phyloP scores from a whole-genome alignment of 2,329 filamentous ascomycete species.

The Neopestalotiopsis sp. region DNA sequence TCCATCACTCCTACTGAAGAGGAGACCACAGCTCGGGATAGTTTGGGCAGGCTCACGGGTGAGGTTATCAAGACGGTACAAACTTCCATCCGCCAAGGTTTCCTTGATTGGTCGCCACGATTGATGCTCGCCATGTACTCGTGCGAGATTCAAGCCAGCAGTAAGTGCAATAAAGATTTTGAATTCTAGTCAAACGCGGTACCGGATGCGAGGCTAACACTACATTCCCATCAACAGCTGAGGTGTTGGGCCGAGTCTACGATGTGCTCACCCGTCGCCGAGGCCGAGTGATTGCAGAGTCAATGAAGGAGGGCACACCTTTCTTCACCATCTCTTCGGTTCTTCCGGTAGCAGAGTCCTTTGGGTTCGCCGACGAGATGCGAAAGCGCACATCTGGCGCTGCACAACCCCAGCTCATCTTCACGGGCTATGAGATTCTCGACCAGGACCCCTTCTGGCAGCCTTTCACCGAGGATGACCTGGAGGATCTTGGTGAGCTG shows the following conservation, averaged over 20 bases:
- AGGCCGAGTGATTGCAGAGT: slow-evolving; percentile 86
- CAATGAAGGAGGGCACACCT: slow-evolving; percentile 91
- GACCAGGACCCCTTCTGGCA: slow-evolving; percentile 99
- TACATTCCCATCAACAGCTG: slow-evolving; percentile 56
- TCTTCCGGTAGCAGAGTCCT: slow-evolving; percentile 91
- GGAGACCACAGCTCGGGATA: slow-evolving; percentile 63
- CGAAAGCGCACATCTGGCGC: slow-evolving; percentile 90
- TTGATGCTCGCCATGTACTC: slow-evolving; percentile 97
- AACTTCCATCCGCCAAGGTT: slow-evolving; percentile 80
- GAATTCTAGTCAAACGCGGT: neutral
- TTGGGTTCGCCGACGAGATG: slow-evolving; percentile 96
- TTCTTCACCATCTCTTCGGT: slow-evolving; percentile 94
- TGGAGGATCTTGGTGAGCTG: slow-evolving; percentile 94
- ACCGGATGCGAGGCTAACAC: slow-evolving; percentile 22
- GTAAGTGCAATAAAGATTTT: slow-evolving; percentile 49
- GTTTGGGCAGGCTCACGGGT: slow-evolving; percentile 81
- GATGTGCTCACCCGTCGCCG: slow-evolving; percentile 95
- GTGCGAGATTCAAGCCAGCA: slow-evolving; percentile 95
- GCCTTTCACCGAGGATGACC: slow-evolving; percentile 91
- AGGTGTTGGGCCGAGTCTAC: slow-evolving; percentile 94
- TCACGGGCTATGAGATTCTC: slow-evolving; percentile 88
- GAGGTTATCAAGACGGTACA: slow-evolving; percentile 92
- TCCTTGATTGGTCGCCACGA: slow-evolving; percentile 95
- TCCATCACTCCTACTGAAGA: slow-evolving; percentile 62
- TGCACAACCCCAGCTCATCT: slow-evolving; percentile 91